A percentile compares a stretch with the other conserved stretches of the same genome.
Conservation (phyloP, 2,329 filamentous ascomycete species). For the Colletotrichum cordylinicola region DNA sequence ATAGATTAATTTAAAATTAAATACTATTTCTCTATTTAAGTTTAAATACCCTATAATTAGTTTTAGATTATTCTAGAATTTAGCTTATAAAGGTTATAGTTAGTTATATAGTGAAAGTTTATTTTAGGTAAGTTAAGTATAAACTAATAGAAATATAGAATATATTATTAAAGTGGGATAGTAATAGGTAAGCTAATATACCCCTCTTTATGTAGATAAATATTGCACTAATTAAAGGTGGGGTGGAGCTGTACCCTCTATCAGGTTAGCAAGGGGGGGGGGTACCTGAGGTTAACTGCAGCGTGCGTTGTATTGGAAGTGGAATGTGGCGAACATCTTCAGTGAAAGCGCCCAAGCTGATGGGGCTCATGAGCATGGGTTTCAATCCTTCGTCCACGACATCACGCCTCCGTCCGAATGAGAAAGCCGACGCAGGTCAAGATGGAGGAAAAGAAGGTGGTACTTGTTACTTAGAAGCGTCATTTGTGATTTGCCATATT, state of each 20-base stretch:
- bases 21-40: neutral
- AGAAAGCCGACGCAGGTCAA: neutral
- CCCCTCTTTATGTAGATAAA: neutral
- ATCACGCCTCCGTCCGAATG: neutral
- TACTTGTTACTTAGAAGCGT: neutral
- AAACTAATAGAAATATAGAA: neutral
- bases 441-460: neutral
- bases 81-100: neutral
- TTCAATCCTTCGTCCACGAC: neutral
- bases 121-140: neutral
- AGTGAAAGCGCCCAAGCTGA: neutral
- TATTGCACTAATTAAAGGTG: neutral
- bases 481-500: no score
- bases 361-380: neutral
- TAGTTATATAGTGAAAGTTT: neutral
- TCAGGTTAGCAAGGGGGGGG: neutral
- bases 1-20: neutral
- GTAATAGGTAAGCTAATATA: neutral
- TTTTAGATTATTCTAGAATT: neutral
- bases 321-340: neutral
- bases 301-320: neutral
- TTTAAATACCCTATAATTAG: neutral
- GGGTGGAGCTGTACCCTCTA: neutral
- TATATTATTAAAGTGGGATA: neutral
- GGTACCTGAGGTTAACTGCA: neutral